Conservation (phyloP, 495 filamentous ascomycete species). For the Hyaloscypha variabilis region DNA sequence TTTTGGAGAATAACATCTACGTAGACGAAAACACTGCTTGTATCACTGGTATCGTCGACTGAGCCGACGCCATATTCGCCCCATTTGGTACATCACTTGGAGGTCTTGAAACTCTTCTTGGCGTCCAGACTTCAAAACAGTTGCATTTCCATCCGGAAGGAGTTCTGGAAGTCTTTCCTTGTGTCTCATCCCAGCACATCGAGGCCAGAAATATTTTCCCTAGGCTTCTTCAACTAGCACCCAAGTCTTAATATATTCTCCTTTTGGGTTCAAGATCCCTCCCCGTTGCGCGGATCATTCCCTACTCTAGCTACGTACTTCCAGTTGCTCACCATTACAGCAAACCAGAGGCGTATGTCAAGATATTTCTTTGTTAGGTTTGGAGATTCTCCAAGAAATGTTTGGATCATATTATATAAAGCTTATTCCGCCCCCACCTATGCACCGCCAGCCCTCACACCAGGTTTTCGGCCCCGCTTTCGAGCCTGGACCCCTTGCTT, state of each 20-base stretch:
- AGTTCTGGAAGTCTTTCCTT: slow-evolving; percentile 1
- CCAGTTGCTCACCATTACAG: too few relatives aligned
- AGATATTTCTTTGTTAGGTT: background rate
- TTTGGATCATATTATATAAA: background rate
- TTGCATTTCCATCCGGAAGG: slow-evolving; percentile 8
- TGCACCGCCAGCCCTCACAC: too few relatives aligned
- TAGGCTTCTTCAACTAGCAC: too few relatives aligned
- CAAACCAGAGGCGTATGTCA: background rate
- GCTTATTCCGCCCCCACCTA: too few relatives aligned
- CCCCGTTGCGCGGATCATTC: too few relatives aligned
- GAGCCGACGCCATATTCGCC: background rate
- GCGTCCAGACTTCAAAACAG: slow-evolving; percentile 3
- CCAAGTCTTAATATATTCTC: too few relatives aligned
- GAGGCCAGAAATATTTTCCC: too few relatives aligned
- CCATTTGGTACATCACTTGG: background rate
- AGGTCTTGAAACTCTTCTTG: slow-evolving; percentile 5
- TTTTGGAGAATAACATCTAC: slow-evolving; percentile 3
- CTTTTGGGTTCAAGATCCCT: too few relatives aligned
- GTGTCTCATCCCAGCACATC: too few relatives aligned
- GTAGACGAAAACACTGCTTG: background rate
- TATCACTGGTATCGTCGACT: slow-evolving; percentile 5
- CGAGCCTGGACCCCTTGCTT: too few relatives aligned
- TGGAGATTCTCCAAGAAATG: background rate
- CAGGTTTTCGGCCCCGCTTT: background rate
- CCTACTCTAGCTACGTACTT: too few relatives aligned